A percentile compares a stretch with the other conserved stretches of the same genome.
These are phyloP conservation scores for Neostapfia colusana DNA, from an alignment of 176 grass and related monocot genomes.

Conservation along the genomic window DNA sequence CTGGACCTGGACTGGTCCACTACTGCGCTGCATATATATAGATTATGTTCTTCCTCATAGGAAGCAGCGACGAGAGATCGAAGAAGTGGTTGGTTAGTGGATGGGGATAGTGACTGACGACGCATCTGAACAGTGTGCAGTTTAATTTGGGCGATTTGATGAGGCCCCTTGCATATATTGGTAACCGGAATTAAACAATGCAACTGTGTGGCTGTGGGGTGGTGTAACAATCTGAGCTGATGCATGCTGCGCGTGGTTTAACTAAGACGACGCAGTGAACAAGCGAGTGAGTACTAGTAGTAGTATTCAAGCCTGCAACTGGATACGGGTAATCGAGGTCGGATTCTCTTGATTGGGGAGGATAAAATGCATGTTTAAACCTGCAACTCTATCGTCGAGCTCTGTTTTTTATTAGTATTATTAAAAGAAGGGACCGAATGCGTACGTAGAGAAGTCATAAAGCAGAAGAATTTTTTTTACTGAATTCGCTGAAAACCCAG, in stretches of 20 bases:
- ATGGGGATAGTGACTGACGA: background rate
- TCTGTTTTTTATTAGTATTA: background rate
- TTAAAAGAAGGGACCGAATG: background rate
- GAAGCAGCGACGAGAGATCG: constrained; percentile 32
- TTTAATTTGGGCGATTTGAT: constrained; percentile 35
- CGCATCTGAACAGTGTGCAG: constrained; percentile 20
- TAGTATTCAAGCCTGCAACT: constrained; percentile 28
- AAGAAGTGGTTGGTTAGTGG: constrained; percentile 1
- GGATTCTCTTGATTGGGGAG: constrained; percentile 46
- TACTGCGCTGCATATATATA: background rate
- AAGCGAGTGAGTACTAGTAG: constrained; percentile 21
- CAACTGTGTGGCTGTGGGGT: constrained; percentile 29
- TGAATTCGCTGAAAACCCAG: background rate
- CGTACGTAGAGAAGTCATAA: background rate
- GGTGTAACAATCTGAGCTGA: constrained; percentile 53
- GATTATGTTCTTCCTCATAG: constrained; percentile 40
- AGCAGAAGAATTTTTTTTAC: background rate
- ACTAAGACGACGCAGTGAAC: constrained; percentile 17
- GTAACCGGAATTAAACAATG: constrained; percentile 12
- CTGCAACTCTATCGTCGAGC: background rate
- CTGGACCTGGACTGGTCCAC: constrained; percentile 32
- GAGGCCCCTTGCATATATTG: background rate
- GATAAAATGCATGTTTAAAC: constrained; percentile 39
- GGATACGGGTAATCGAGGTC: constrained; percentile 19
- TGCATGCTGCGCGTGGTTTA: constrained; percentile 18